Percentiles rank a stretch among this genome's conserved stretches.
Conservation (phyloP, 2,329 filamentous ascomycete genomes). For the Ophiocordyceps robertsii region DNA sequence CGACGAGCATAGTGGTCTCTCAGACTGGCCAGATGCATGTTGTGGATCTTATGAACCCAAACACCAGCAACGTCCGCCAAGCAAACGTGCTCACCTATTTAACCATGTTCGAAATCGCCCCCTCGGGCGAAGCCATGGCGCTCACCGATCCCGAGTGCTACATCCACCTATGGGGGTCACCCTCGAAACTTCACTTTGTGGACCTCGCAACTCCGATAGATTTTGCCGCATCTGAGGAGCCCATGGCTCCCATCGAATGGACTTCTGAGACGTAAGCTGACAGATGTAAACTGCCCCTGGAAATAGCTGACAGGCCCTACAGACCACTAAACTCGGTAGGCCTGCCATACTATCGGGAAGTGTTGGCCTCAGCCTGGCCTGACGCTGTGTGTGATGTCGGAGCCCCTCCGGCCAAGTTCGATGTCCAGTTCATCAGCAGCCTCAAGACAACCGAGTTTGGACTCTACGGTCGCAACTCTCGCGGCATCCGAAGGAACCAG, state of each 20-base stretch:
- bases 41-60: slow-evolving; percentile 88
- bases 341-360: slow-evolving; percentile 86
- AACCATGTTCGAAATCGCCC: slow-evolving; percentile 71
- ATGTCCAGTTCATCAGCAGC: slow-evolving; percentile 52
- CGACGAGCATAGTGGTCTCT: slow-evolving; percentile 86
- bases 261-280: slow-evolving; percentile 49
- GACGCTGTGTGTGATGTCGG: slow-evolving; percentile 77
- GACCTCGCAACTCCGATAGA: slow-evolving; percentile 68
- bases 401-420: slow-evolving; percentile 63
- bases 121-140: slow-evolving; percentile 74
- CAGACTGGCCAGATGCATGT: slow-evolving; percentile 90
- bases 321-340: slow-evolving; percentile 76
- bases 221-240: slow-evolving; percentile 54
- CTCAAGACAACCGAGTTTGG: slow-evolving; percentile 64
- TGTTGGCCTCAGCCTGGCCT: slow-evolving; percentile 80
- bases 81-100: slow-evolving; percentile 65
- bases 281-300: neutral
- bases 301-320: slow-evolving; percentile 3
- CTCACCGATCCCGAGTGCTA: slow-evolving; percentile 67
- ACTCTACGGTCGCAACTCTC: slow-evolving; percentile 64
- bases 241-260: slow-evolving; percentile 51
- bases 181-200: slow-evolving; percentile 73
- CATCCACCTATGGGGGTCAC: slow-evolving; percentile 81
- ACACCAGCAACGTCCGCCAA: slow-evolving; percentile 74
- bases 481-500: slow-evolving; percentile 66